Evolutionary conservation across 106 monocot species (phyloP).

Genomic region (Allium cepa): DNA sequence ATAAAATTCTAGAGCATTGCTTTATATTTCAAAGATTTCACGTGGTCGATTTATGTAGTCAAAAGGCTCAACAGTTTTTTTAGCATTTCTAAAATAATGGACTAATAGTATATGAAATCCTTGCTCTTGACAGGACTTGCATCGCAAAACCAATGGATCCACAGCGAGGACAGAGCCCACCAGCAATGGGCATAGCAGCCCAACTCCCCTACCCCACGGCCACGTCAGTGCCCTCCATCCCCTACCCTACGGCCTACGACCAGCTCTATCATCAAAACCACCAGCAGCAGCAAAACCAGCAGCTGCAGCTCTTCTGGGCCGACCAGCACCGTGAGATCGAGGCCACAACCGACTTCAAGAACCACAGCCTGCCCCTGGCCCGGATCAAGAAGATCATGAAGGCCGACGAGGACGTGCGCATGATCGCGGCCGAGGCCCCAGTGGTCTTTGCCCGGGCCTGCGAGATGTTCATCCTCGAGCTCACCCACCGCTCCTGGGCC

Average conservation of each 20-base stretch:
- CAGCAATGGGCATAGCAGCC: too few species aligned
- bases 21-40: too few species aligned
- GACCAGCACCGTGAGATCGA: slow-evolving; percentile 67
- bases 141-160: too few species aligned
- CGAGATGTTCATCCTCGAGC: slow-evolving; percentile 44
- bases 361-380: slow-evolving; percentile 67
- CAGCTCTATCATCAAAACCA: slow-evolving; percentile 31
- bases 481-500: slow-evolving; percentile 39
- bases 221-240: too few species aligned
- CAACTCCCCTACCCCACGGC: too few species aligned
- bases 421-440: slow-evolving; percentile 73
- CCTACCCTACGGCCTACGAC: not conserved
- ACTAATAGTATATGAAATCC: too few species aligned
- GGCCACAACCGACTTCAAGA: slow-evolving; percentile 65
- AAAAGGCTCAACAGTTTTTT: too few species aligned
- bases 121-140: too few species aligned
- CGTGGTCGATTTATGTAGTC: too few species aligned
- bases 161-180: too few species aligned
- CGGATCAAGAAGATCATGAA: slow-evolving; percentile 88
- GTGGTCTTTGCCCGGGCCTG: slow-evolving; percentile 47
- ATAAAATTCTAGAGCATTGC: too few species aligned
- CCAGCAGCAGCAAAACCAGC: slow-evolving; percentile 23
- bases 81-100: too few species aligned
- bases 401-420: slow-evolving; percentile 76
- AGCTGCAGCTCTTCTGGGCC: slow-evolving; percentile 63